Conservation (phyloP, 176 grass and related monocot species). For the Olyra latifolia region DNA sequence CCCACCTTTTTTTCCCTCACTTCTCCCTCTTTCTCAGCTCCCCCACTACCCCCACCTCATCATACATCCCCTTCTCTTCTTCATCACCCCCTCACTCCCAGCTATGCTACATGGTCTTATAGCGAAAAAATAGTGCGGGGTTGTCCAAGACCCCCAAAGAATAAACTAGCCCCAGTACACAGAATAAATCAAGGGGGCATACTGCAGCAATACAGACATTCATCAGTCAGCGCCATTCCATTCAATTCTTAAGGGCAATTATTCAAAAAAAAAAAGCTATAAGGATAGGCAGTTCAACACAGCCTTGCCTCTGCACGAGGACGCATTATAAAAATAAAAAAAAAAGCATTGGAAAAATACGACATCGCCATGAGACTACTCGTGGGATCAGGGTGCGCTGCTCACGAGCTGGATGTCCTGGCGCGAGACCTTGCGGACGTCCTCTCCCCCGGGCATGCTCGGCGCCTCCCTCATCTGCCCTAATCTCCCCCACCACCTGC, state of each 20-base stretch:
- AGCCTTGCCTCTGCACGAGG: no score
- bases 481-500: slow-evolving; percentile 15
- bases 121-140: not conserved
- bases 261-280: no score
- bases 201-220: not conserved
- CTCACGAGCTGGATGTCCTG: slow-evolving; percentile 97
- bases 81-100: not conserved
- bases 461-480: slow-evolving; percentile 25
- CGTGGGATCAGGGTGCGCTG: not conserved
- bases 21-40: not conserved
- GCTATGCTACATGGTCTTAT: not conserved
- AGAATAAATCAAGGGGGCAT: not conserved
- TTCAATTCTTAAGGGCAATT: not conserved
- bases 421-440: slow-evolving; percentile 82
- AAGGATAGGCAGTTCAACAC: not conserved
- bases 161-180: not conserved
- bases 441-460: slow-evolving; percentile 62
- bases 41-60: not conserved
- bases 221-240: not conserved
- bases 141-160: not conserved
- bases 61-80: not conserved
- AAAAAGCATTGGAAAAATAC: not conserved
- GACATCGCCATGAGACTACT: not conserved
- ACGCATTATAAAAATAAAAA: not conserved
- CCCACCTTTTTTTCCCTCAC: not conserved